These are phyloP conservation scores for Ceratobasidium sp. DNA, from an alignment of 1,284 basidiomycete genomes.

Conservation along the genomic window DNA sequence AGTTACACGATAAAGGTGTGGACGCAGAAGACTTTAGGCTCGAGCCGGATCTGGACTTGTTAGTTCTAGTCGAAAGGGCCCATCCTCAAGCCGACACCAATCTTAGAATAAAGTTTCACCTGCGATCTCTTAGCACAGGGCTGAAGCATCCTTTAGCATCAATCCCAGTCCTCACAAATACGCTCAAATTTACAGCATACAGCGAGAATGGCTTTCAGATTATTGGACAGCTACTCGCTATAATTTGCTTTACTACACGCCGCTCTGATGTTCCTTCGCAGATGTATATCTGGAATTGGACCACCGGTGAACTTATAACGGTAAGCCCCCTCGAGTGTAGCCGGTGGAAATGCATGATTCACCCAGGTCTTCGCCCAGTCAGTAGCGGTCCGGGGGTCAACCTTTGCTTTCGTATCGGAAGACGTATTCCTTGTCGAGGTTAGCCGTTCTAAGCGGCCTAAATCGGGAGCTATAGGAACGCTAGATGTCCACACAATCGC, in stretches of 20 bases:
- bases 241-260: background rate
- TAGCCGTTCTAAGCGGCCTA: background rate
- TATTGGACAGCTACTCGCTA: constrained; percentile 2
- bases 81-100: background rate
- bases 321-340: background rate
- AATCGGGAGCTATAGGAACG: constrained; percentile 4
- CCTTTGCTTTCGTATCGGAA: constrained; percentile 16
- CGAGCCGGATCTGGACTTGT: constrained; percentile 29
- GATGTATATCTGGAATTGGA: constrained; percentile 25
- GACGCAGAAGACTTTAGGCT: constrained; percentile 3
- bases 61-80: constrained; percentile 11
- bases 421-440: background rate
- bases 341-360: background rate
- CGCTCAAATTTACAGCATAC: constrained; percentile 1
- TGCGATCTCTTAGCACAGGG: constrained; percentile 14
- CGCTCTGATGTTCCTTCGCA: background rate
- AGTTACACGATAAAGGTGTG: background rate
- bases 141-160: constrained; percentile 9
- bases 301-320: constrained; percentile 6
- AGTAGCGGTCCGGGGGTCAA: background rate
- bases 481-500: constrained; percentile 18
- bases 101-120: constrained; percentile 8
- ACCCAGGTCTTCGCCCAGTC: background rate
- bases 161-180: background rate
- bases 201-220: constrained; percentile 11